Evolutionary conservation across 768 basidiomycete genomes (phyloP).

Genomic region (Tricholoma bakamatsutake): DNA sequence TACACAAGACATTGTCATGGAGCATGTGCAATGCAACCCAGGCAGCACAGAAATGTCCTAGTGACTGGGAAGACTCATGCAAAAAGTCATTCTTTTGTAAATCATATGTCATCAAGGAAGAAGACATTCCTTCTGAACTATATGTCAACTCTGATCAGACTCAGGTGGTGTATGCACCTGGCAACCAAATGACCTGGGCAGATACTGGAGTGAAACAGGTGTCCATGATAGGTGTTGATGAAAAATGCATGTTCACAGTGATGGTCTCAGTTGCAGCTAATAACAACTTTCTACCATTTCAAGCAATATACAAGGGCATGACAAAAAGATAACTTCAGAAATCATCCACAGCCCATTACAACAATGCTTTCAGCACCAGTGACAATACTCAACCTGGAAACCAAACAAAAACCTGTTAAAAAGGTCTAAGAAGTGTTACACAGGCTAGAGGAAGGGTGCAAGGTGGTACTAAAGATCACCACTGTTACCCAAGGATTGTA

Average conservation of each 20-base stretch:
- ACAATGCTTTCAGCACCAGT: no score
- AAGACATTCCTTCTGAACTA: slow-evolving; percentile 23
- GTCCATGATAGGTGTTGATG: slow-evolving; percentile 23
- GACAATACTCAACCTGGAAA: no score
- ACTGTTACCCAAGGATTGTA: no score
- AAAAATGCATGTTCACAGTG: slow-evolving; percentile 34
- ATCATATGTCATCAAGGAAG: slow-evolving; percentile 23
- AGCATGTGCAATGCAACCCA: slow-evolving; percentile 20
- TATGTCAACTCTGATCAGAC: slow-evolving; percentile 33
- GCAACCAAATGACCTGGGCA: slow-evolving; percentile 22
- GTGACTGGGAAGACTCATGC: slow-evolving; percentile 6
- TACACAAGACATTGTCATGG: slow-evolving; percentile 19
- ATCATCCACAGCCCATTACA: no score
- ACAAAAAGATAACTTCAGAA: no score
- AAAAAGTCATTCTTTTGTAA: slow-evolving; percentile 19
- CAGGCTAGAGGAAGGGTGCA: no score
- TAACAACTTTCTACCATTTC: slow-evolving; percentile 25
- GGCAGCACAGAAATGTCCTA: slow-evolving; percentile 7
- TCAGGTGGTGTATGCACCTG: slow-evolving; percentile 23
- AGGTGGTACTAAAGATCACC: no score
- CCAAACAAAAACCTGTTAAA: no score
- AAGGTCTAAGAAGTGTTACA: no score
- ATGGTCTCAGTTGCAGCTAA: slow-evolving; percentile 22
- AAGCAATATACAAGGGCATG: slow-evolving; percentile 27
- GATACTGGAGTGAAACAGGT: slow-evolving; percentile 24